Conservation (phyloP, 23 red algal genomes). For the Porphyridium purpureum region DNA sequence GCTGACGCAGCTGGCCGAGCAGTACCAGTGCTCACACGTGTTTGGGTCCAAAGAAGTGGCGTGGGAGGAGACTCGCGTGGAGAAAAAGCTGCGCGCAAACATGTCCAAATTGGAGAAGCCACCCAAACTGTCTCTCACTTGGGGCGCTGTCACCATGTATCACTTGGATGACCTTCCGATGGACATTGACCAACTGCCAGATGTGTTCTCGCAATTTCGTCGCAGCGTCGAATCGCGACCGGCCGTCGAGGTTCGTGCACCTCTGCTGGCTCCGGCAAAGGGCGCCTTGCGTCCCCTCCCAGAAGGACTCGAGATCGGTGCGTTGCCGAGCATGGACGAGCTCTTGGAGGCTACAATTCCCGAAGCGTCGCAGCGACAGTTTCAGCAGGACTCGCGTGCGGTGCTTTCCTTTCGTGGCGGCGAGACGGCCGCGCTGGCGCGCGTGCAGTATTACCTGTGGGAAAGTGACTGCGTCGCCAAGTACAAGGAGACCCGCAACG, state of each 20-base stretch:
- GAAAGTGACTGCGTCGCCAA: conserved; percentile 4
- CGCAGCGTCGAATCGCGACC: conserved; percentile 28
- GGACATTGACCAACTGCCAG: conserved; percentile 19
- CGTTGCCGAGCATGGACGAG: conserved; percentile 9
- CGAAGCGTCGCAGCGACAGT: conserved; percentile 16
- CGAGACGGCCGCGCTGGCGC: conserved; percentile 17
- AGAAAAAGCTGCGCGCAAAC: conserved; percentile 16
- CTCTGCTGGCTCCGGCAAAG: conserved; percentile 20
- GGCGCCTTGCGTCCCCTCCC: conserved; percentile 19
- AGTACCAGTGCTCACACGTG: conserved; percentile 9
- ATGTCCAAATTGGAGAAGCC: conserved; percentile 3
- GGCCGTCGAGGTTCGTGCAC: conserved; percentile 9
- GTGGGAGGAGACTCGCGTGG: conserved; percentile 24
- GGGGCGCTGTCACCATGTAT: conserved; percentile 43
- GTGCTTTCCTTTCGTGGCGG: conserved; percentile 43
- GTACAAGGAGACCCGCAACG: conserved; percentile 85
- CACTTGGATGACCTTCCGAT: conserved; percentile 67
- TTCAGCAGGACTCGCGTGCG: conserved; percentile 25
- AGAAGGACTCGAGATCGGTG: conserved; percentile 10
- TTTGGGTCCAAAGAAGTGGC: conserved; percentile 48
- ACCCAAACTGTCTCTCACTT: conserved; percentile 13
- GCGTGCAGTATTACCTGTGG: conserved; percentile 40
- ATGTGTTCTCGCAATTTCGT: conserved; percentile 53
- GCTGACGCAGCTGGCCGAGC: conserved; percentile 15
- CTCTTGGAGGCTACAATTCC: conserved; percentile 28